phyloP scores from a whole-genome alignment of 495 filamentous ascomycete genomes.

The Lichenothelia convexa region DNA sequence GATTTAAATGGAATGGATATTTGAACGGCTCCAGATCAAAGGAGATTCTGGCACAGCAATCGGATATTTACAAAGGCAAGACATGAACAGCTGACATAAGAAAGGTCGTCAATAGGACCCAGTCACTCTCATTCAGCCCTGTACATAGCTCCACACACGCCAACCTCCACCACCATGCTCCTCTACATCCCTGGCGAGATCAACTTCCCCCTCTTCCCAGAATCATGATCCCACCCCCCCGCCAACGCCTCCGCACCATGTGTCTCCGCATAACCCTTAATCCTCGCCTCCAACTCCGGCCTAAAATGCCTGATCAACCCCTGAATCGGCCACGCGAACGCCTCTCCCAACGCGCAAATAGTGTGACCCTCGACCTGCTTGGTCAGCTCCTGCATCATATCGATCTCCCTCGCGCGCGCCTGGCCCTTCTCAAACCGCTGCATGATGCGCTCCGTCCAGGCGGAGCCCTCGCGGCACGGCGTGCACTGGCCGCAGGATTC shows the following conservation, averaged over 20 bases:
- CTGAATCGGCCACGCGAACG: constrained; percentile 96
- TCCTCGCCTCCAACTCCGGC: constrained; percentile 80
- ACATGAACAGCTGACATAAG: too few relatives aligned
- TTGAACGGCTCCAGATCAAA: too few relatives aligned
- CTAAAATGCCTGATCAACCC: constrained; percentile 95
- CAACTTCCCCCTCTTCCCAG: constrained; percentile 58
- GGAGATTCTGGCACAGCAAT: too few relatives aligned
- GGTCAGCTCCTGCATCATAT: constrained; percentile 97
- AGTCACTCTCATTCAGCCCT: too few relatives aligned
- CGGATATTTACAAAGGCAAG: too few relatives aligned
- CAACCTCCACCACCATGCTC: not conserved
- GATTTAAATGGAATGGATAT: too few relatives aligned
- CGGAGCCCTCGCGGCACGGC: constrained; percentile 89
- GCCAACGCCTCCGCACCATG: constrained; percentile 53
- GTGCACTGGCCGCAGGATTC: constrained; percentile 98
- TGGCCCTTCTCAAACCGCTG: constrained; percentile 78
- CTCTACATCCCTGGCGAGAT: constrained; percentile 53
- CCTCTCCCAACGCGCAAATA: constrained; percentile 93
- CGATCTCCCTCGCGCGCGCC: constrained; percentile 79
- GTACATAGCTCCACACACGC: too few relatives aligned
- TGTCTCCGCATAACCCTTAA: constrained; percentile 53
- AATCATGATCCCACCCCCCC: constrained; percentile 72
- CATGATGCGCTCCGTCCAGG: constrained; percentile 99
- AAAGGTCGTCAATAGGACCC: too few relatives aligned
- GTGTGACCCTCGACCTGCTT: constrained; percentile 99